Conservation (phyloP, 345 rosid genomes). For the Erysimum cheiranthoides region DNA sequence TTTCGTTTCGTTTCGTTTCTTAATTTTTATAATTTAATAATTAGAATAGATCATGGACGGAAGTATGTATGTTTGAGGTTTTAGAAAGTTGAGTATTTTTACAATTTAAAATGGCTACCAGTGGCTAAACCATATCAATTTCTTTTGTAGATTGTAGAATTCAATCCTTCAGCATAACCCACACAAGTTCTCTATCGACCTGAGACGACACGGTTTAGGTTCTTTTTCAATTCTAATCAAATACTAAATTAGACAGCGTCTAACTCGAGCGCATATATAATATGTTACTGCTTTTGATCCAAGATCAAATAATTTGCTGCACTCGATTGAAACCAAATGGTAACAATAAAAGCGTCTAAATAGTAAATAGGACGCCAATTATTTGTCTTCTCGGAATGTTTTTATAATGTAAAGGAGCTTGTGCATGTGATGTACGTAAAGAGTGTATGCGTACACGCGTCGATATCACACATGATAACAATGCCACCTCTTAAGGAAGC, state of each 20-base stretch:
- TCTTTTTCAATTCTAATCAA: neutral
- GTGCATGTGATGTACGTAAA: conserved; percentile 44
- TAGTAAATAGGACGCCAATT: neutral
- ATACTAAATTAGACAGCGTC: neutral
- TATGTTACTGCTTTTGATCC: neutral
- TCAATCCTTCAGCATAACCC: too few species aligned
- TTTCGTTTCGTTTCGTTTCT: neutral
- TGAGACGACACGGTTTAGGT: too few species aligned
- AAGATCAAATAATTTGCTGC: conserved; percentile 21
- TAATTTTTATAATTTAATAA: too few species aligned
- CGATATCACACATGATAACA: conserved; percentile 36
- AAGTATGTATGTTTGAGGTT: too few species aligned
- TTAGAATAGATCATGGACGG: too few species aligned
- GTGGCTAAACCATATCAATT: too few species aligned
- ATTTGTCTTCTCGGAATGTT: conserved; percentile 16
- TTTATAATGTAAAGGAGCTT: conserved; percentile 26
- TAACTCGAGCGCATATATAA: neutral
- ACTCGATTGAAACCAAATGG: neutral
- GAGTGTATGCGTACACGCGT: conserved; percentile 40
- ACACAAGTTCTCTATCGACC: too few species aligned
- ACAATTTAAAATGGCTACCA: too few species aligned
- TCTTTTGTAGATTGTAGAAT: too few species aligned
- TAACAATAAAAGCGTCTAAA: neutral
- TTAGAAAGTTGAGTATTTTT: too few species aligned
- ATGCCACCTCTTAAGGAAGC: conserved; percentile 49